Evolutionary conservation across 2,329 filamentous ascomycete species (phyloP).

Genomic region (Fusarium dlaminii): DNA sequence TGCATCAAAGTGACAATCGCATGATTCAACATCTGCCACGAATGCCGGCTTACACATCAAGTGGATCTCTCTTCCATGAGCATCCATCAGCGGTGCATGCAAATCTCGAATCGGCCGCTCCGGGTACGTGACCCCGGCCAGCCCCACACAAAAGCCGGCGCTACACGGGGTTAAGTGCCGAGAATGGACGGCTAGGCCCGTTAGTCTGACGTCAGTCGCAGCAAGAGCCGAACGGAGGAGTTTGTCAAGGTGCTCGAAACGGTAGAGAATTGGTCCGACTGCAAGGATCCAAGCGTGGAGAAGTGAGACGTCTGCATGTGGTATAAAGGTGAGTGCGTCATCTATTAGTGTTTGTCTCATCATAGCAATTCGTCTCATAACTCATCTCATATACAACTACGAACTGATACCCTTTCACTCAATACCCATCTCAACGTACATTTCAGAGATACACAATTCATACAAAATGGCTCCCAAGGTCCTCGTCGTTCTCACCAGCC

Average conservation of each 20-base stretch:
- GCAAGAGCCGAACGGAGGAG: conserved; percentile 4
- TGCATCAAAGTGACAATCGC: neutral
- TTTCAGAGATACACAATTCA: neutral
- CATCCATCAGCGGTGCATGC: neutral
- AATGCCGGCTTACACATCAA: neutral
- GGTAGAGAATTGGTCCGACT: conserved; percentile 24
- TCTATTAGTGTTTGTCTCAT: neutral
- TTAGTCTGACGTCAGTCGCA: conserved; percentile 28
- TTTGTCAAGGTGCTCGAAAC: conserved; percentile 31
- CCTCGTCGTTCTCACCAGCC: conserved; percentile 76
- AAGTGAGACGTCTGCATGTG: neutral
- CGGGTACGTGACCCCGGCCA: conserved; percentile 5
- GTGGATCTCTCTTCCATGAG: neutral
- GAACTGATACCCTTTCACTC: neutral
- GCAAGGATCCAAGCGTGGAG: conserved; percentile 12
- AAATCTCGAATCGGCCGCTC: conserved; percentile 12
- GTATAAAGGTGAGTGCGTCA: conserved; percentile 25
- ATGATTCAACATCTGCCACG: neutral
- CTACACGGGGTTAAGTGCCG: conserved; percentile 32
- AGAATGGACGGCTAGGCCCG: conserved; percentile 34
- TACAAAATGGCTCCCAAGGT: conserved; percentile 65
- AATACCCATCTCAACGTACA: neutral
- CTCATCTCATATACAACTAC: neutral
- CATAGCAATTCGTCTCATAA: neutral
- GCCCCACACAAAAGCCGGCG: conserved; percentile 23